Evolutionary conservation across 106 monocot genomes (phyloP).

Genomic region (Vanilla planifolia): DNA sequence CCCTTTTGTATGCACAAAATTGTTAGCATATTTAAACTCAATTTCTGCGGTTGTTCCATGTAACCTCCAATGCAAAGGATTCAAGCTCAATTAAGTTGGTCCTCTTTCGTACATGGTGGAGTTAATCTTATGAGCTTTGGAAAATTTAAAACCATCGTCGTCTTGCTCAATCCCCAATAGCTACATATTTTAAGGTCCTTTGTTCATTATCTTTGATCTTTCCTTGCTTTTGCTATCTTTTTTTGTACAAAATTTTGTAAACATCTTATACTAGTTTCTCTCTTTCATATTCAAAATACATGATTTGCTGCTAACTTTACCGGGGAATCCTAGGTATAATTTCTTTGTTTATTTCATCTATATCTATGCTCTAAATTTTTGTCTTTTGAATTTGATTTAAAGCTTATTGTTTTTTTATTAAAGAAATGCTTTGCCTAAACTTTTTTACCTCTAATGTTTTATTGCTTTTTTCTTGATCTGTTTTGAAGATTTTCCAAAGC

Average conservation of each 20-base stretch:
- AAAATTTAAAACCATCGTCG: neutral
- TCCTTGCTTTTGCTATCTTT: neutral
- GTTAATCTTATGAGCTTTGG: neutral
- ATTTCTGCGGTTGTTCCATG: neutral
- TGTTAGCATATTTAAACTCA: neutral
- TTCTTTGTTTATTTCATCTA: neutral
- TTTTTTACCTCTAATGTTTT: neutral
- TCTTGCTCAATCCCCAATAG: neutral
- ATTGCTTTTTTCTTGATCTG: constrained; percentile 4
- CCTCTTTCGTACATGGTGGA: neutral
- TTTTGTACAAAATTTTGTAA: no score
- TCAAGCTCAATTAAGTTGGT: neutral
- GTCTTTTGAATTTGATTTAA: neutral
- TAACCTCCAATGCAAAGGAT: neutral
- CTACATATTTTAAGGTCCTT: neutral
- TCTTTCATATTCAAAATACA: neutral
- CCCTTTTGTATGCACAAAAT: neutral
- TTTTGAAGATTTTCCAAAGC: constrained; percentile 90
- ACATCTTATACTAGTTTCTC: neutral
- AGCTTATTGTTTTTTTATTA: neutral
- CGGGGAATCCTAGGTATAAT: neutral
- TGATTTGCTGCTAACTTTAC: neutral
- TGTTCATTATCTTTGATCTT: neutral
- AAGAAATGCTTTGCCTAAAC: neutral
- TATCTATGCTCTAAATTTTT: neutral